Evolutionary conservation across 2,329 filamentous ascomycete genomes (phyloP), one percentile per base, ranked within the genome.

Genomic region (Fusarium pseudocircinatum): DNA sequence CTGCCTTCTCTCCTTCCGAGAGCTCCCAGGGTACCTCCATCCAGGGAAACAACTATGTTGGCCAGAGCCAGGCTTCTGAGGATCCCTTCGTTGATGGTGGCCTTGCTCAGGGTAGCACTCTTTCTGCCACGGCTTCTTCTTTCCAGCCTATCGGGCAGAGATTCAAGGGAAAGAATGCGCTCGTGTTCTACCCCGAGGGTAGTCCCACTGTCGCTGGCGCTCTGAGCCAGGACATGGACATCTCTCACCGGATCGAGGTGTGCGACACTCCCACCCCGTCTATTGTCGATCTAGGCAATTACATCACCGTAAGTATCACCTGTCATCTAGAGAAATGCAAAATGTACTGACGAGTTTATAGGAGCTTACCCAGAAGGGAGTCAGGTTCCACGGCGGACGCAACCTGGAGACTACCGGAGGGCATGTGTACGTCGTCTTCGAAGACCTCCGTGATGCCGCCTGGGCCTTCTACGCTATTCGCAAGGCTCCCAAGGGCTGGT

Each of bases 1-100:
- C 90, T 10, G 83, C 87, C 11, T 92, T 92, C 78, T 93, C 91
- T 8, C 90, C 91, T 1, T 87, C 89, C 22, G 88, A 89, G 44
- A 63, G 81, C 58, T 85, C 86, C 20, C 81, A 52, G 32, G 49
- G 30, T 26, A 52, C 49, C n/a, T 52, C 49, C 9, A 8, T 52
- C 12, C 49, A 46, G 16, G 44, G 36, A 22, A 81, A 82, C 34
- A 75, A 79, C 14, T 74, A 84, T 43, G 78, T 73, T 44, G 28
- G 67, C 76, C 50, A 54, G 10, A n/a, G 15, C 34, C 50, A 54
- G 11, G 14, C 50, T 18, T 12, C 34, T 0, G 50, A 84, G 62
- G 88, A 91, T 66, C 89, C 90, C 0, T 91, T 91, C 67, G 78
- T 88, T 39, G 87, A 85, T 6, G 78, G 75, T 20, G 60, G 28